Evolutionary conservation across 1,284 basidiomycete species (phyloP).

Genomic region (Puccinia horiana): DNA sequence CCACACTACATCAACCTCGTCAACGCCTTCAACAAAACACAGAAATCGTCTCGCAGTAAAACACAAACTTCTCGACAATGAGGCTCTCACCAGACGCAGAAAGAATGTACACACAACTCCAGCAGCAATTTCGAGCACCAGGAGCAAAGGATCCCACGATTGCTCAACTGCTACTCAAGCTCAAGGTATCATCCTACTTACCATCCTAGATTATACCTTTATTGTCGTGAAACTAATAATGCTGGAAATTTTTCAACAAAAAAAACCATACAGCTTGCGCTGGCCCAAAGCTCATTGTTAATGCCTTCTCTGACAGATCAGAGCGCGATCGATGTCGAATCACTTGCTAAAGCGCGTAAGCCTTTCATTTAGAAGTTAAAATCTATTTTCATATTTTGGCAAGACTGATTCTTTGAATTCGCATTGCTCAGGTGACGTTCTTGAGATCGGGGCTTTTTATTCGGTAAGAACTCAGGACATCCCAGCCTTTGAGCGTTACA

Average conservation of each 20-base stretch:
- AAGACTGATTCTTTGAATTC: constrained; percentile 51
- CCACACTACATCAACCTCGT: background rate
- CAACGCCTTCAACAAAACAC: background rate
- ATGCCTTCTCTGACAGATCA: constrained; percentile 66
- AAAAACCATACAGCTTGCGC: constrained; percentile 13
- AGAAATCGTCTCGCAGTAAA: background rate
- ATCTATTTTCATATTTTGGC: background rate
- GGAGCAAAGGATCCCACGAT: constrained; percentile 70
- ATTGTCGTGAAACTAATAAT: constrained; percentile 20
- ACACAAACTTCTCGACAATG: constrained; percentile 29
- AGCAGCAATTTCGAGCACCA: constrained; percentile 56
- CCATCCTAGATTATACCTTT: background rate
- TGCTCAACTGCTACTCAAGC: constrained; percentile 67
- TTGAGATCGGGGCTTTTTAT: constrained; percentile 92
- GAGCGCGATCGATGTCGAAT: constrained; percentile 66
- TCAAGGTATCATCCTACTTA: constrained; percentile 66
- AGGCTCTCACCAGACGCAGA: constrained; percentile 67
- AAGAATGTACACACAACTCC: constrained; percentile 59
- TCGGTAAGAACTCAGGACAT: constrained; percentile 85
- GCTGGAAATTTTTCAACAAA: background rate
- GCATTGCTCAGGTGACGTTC: constrained; percentile 72
- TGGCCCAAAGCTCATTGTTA: constrained; percentile 71
- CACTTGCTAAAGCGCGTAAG: constrained; percentile 71
- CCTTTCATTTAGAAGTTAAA: background rate
- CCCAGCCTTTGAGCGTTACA: constrained; percentile 90